These are phyloP conservation scores for Pseudogymnoascus sp. DNA, from an alignment of 2,329 filamentous ascomycete species.

Conservation along the genomic window DNA sequence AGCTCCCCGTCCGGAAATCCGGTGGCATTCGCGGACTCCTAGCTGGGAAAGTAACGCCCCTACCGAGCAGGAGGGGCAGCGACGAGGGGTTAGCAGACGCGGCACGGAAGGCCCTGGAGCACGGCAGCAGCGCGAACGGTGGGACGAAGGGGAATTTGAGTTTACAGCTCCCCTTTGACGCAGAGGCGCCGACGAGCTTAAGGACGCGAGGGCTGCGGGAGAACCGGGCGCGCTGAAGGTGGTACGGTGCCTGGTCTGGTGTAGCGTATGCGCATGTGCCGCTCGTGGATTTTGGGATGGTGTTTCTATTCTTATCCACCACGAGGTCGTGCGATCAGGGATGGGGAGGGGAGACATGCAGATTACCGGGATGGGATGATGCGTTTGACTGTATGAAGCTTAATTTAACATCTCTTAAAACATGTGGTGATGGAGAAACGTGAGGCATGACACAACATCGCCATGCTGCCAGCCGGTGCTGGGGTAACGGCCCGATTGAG, in stretches of 20 bases:
- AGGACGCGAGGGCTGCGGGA: slow-evolving; percentile 29
- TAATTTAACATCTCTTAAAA: slow-evolving; percentile 5
- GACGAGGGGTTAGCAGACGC: slow-evolving; percentile 23
- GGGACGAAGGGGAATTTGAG: slow-evolving; percentile 7
- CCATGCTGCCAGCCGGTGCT: neutral
- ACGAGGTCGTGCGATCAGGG: neutral
- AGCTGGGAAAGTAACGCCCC: slow-evolving; percentile 32
- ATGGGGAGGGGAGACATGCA: neutral
- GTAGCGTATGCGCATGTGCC: neutral
- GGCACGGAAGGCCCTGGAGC: slow-evolving; percentile 24
- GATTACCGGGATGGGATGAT: neutral
- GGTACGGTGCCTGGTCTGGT: neutral
- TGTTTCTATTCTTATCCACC: slow-evolving; percentile 1
- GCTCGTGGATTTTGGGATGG: neutral
- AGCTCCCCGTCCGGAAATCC: slow-evolving; percentile 53
- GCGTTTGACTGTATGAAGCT: slow-evolving; percentile 4
- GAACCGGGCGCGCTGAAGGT: slow-evolving; percentile 15
- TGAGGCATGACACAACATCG: neutral
- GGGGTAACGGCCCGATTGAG: slow-evolving; percentile 3
- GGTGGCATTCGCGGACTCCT: slow-evolving; percentile 55
- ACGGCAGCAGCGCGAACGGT: slow-evolving; percentile 17
- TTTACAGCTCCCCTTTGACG: slow-evolving; percentile 17
- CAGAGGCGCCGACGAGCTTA: slow-evolving; percentile 21
- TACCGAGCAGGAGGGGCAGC: slow-evolving; percentile 24
- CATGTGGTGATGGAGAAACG: neutral